Conservation (phyloP, 2,329 filamentous ascomycete genomes). For the Pseudocercospora ulei region DNA sequence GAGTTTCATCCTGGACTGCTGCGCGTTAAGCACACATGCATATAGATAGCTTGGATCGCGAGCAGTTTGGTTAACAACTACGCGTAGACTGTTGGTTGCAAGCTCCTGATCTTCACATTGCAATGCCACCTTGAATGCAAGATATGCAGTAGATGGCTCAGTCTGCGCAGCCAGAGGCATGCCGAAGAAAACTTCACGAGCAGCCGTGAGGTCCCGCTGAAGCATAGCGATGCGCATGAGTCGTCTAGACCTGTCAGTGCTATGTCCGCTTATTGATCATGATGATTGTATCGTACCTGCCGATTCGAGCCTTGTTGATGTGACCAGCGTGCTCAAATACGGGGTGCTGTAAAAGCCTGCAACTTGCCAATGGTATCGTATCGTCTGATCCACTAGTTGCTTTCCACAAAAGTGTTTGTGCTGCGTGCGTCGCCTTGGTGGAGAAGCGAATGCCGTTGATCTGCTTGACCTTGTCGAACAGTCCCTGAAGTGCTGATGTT, state of each 20-base stretch:
- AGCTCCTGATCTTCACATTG: constrained; percentile 35
- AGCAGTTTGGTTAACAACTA: constrained; percentile 46
- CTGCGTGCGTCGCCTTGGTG: constrained; percentile 54
- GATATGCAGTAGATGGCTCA: constrained; percentile 25
- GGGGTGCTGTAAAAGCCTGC: constrained; percentile 55
- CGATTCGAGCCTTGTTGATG: constrained; percentile 53
- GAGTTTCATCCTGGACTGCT: constrained; percentile 52
- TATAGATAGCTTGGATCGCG: constrained; percentile 59
- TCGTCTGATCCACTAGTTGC: constrained; percentile 25
- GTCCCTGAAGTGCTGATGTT: constrained; percentile 36
- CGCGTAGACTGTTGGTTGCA: constrained; percentile 53
- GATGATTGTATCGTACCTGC: constrained; percentile 60
- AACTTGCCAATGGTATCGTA: constrained; percentile 48
- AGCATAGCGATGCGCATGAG: constrained; percentile 60
- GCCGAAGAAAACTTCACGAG: constrained; percentile 47
- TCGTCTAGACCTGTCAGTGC: constrained; percentile 54
- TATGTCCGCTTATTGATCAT: no score
- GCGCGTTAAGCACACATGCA: constrained; percentile 69
- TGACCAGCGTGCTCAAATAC: constrained; percentile 58
- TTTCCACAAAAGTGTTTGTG: constrained; percentile 72
- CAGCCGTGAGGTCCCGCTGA: constrained; percentile 47
- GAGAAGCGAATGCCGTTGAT: constrained; percentile 45
- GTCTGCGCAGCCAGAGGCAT: constrained; percentile 43
- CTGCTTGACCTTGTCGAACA: constrained; percentile 43
- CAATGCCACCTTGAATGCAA: constrained; percentile 30